Evolutionary conservation across 805 yeast genomes (phyloP).

Genomic region (Saccharomycopsis sp.): DNA sequence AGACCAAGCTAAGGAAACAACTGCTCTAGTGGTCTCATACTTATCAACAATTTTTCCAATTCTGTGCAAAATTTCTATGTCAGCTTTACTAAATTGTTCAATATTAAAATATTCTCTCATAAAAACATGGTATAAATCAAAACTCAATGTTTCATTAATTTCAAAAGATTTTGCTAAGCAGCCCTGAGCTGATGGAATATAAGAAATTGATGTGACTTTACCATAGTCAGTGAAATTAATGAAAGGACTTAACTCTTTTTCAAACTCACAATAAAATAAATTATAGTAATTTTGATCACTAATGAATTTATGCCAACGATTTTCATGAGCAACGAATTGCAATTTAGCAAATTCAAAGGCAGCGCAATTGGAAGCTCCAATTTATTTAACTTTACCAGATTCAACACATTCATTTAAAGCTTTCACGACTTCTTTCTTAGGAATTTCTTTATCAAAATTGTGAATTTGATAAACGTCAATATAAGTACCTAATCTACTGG

Average conservation of each 20-base stretch:
- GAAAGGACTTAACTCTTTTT: background rate
- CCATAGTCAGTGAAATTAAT: background rate
- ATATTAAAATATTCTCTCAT: too few relatives aligned
- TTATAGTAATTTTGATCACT: slow-evolving; percentile 32
- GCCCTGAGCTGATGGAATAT: background rate
- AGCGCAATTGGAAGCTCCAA: slow-evolving; percentile 55
- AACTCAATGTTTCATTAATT: too few relatives aligned
- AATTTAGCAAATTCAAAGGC: slow-evolving; percentile 42
- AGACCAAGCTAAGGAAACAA: too few relatives aligned
- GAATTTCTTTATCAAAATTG: too few relatives aligned
- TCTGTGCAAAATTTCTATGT: too few relatives aligned
- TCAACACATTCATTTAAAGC: slow-evolving; percentile 42
- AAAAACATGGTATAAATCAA: too few relatives aligned
- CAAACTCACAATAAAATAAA: background rate
- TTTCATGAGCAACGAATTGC: slow-evolving; percentile 44
- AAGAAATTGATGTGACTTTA: background rate
- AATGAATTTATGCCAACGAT: slow-evolving; percentile 47
- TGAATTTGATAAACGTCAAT: too few relatives aligned
- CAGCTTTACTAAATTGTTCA: too few relatives aligned
- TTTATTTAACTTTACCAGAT: slow-evolving; percentile 38
- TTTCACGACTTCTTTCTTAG: slow-evolving; percentile 43
- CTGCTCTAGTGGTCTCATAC: too few relatives aligned
- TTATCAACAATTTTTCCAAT: too few relatives aligned
- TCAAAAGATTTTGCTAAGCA: background rate
- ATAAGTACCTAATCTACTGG: too few relatives aligned